phyloP scores from a whole-genome alignment of 495 filamentous ascomycete genomes.

The Aspergillus nanangensis region DNA sequence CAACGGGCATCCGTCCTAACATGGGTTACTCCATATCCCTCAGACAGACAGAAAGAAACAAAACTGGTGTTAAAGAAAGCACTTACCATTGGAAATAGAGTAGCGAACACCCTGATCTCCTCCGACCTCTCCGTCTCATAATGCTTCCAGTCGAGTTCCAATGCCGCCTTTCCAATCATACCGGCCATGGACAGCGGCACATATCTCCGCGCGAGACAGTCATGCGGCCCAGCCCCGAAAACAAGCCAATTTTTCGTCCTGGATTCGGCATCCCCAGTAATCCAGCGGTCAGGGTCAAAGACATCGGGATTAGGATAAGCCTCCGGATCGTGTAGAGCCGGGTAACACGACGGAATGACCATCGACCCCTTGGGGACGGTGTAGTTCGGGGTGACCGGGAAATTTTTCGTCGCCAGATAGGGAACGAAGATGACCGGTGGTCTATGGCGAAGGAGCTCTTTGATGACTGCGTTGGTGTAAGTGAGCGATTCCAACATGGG shows the following conservation, averaged over 20 bases:
- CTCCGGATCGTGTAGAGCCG: constrained; percentile 84
- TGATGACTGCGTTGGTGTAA: constrained; percentile 84
- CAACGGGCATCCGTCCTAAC: constrained; percentile 55
- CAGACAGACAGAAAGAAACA: too few species aligned
- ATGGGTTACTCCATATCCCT: too few species aligned
- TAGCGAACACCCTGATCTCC: constrained; percentile 93
- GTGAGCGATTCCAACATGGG: constrained; percentile 82
- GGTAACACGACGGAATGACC: constrained; percentile 83
- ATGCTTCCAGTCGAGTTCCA: constrained; percentile 83
- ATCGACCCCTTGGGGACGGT: constrained; percentile 86
- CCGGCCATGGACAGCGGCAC: constrained; percentile 78
- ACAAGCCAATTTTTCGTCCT: constrained; percentile 94
- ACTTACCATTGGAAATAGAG: constrained; percentile 87
- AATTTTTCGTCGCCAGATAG: constrained; percentile 82
- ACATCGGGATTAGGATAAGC: constrained; percentile 78
- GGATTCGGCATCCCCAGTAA: constrained; percentile 82
- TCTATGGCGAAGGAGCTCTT: constrained; percentile 86
- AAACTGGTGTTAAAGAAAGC: neutral
- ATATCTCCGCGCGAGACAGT: constrained; percentile 87
- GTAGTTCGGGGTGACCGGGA: constrained; percentile 80
- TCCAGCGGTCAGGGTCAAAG: constrained; percentile 83
- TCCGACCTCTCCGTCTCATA: constrained; percentile 71
- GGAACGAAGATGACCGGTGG: constrained; percentile 97
- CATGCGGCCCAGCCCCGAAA: constrained; percentile 88
- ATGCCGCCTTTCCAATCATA: constrained; percentile 82